Base-by-base conservation (phyloP, 2,329 filamentous ascomycete genomes). In the Septoria linicola region DNA sequence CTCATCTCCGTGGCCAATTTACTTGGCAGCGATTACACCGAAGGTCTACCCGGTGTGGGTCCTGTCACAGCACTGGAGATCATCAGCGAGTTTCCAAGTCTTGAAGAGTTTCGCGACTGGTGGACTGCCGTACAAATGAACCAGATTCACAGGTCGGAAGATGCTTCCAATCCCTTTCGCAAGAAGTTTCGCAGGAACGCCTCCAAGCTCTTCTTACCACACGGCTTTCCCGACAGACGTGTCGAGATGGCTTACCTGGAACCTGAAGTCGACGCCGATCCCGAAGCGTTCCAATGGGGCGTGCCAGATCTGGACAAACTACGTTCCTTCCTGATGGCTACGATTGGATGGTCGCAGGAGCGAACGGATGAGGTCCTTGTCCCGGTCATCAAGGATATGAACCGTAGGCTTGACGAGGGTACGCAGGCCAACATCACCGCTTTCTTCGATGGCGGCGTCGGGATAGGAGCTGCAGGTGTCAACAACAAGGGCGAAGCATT, bases 401-500 rank as follows among this genome's bases (percentile, higher is more conserved):
- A 97, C 67, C 81, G 83, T 3, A 80, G 93, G 32, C 87, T 89
- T 59, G 78, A 83, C 21, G 93, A 97, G 72, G 93, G 93, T 5
- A 97, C 92, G 14, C 93, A 99, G 75, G 85, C 84, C 52, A 99
- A 99, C 62, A 96, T 99, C 59, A 99, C 93, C n/a, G 79, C 84
- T 19, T 99, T 85, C 69, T 96, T 97, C 68, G 81, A 83, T 10
- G 92, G 92, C 0, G 72, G 75, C 3, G 84, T 89, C 0, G 88
- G 88, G 0, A 79, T 78, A 0, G 87, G 88, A 0, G 80, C 80
- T 5, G 62, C 64, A 16, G 65, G 58, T 2, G 36, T 34, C 4
- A 55, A 49, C 11, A 43, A 35, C 2, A 52, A 65, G 10, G 80
- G 74, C 31, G 80, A 84, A 55, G 81, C 80, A 0, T 91, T 89